These are phyloP conservation scores for Cryphonectria parasitica DNA, from an alignment of 2,329 filamentous ascomycete genomes.

Conservation along the genomic window DNA sequence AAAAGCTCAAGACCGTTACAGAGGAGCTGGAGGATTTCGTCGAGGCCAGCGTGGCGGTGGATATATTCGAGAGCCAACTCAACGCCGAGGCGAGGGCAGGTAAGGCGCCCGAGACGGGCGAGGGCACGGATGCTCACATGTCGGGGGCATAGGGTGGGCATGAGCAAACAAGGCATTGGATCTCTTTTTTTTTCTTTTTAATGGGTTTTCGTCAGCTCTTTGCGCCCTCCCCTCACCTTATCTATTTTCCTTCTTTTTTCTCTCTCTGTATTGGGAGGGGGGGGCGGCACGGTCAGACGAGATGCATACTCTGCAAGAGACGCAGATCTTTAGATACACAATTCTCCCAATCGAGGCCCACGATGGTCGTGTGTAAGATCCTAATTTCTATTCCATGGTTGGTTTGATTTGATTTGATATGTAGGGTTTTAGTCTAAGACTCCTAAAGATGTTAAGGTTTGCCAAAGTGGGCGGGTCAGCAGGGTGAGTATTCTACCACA, in stretches of 20 bases:
- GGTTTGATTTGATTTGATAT: background rate
- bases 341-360: background rate
- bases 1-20: slow-evolving; percentile 94
- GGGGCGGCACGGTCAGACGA: background rate
- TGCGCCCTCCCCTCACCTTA: too few relatives aligned
- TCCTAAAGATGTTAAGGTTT: slow-evolving; percentile 8
- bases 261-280: background rate
- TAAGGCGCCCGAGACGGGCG: slow-evolving; percentile 31
- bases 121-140: slow-evolving; percentile 21
- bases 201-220: background rate
- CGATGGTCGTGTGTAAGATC: background rate
- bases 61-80: slow-evolving; percentile 67
- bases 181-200: background rate
- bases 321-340: background rate
- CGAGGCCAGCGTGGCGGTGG: slow-evolving; percentile 83
- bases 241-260: background rate
- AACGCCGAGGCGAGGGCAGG: slow-evolving; percentile 55
- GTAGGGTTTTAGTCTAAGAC: background rate
- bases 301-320: background rate
- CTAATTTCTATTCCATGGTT: background rate
- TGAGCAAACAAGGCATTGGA: background rate
- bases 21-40: slow-evolving; percentile 97
- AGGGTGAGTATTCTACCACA: background rate
- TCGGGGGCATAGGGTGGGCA: background rate
- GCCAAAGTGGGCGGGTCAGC: slow-evolving; percentile 15